Base-by-base conservation (phyloP, 116 monocot species). In the Dioscorea cayenensis region DNA sequence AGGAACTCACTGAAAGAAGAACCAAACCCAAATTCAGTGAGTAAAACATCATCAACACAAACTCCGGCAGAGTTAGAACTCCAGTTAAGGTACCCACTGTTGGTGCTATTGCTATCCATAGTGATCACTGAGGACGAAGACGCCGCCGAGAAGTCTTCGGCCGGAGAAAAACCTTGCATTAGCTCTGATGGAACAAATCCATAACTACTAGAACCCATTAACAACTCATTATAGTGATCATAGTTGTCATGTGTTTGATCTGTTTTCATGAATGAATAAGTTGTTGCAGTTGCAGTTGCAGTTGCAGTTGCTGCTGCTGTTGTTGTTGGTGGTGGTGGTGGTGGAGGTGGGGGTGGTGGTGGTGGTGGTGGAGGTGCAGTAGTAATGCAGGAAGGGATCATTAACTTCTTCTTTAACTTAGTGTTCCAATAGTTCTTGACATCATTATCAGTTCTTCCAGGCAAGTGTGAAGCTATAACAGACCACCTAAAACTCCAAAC, bases 391-490 rank as follows among this genome's bases (percentile, higher is more conserved):
- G 7, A 51, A 7, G 28, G 28, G 29, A 65, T 70, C 64, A 76
- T 72, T 60, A 76, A 17, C 71, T 77, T 76, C 70, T 84, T 86
- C 84, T 90, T 90, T 1, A 90, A 68, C 82, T 86, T 90, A 2
- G 90, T 86, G 81, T 86, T 86, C 90, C 86, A 90, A 72, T 90
- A 73, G 79, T 90, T 90, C 75, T 90, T 90, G 29, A 90, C 81
- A 74, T 86, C 86, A 29, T 90, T 90, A 69, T 90, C 90, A 6
- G 86, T 90, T 79, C 86, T 81, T 23, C 90, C 81, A n/a, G 79
- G 77, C 18, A 90, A 72, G 3, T 84, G 76, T 10, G 90, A 76
- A 17, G 90, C 90, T 5, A 90, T 89, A 5, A 80, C 76, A 23
- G 89, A 85, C 89, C 89, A 89, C 78, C 88, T 89, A 23, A 23